These are phyloP conservation scores for Rubia peregrina DNA, from an alignment of 305 asterid species.

Conservation along the genomic window DNA sequence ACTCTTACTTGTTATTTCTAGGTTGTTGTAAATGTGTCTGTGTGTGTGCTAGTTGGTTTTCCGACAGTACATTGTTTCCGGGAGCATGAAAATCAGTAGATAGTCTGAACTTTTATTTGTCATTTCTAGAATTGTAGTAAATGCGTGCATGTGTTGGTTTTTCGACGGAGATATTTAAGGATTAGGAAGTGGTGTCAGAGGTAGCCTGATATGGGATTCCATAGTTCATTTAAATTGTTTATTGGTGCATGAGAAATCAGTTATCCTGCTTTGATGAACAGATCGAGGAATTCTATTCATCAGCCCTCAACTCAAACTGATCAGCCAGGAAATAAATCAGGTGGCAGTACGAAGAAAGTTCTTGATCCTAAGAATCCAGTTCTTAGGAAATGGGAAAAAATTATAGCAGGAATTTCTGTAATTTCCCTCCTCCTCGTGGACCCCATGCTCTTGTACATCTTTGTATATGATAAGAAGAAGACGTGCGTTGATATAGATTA, in stretches of 20 bases:
- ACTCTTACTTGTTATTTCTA: too few species aligned
- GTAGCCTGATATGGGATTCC: background rate
- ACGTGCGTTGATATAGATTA: background rate
- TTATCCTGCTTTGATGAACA: background rate
- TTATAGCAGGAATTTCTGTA: background rate
- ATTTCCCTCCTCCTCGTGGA: background rate
- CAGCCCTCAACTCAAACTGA: conserved; percentile 17
- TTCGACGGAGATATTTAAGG: background rate
- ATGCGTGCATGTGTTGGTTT: too few species aligned
- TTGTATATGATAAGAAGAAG: conserved; percentile 9
- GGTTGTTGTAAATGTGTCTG: too few species aligned
- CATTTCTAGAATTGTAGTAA: too few species aligned
- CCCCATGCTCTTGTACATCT: conserved; percentile 34
- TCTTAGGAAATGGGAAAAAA: background rate
- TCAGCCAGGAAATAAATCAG: conserved; percentile 12
- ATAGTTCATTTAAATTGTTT: background rate
- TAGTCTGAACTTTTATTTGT: too few species aligned
- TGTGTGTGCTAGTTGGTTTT: too few species aligned
- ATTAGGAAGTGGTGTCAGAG: background rate
- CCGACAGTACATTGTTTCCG: too few species aligned
- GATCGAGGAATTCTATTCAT: conserved; percentile 16
- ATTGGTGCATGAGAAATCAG: background rate
- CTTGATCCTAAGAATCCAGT: background rate
- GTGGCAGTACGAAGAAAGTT: background rate
- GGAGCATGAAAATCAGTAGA: too few species aligned